Percentiles rank a stretch among this genome's conserved stretches.
phyloP scores from a whole-genome alignment of 176 grass and related monocot genomes.

The Bonia amplexicaulis region DNA sequence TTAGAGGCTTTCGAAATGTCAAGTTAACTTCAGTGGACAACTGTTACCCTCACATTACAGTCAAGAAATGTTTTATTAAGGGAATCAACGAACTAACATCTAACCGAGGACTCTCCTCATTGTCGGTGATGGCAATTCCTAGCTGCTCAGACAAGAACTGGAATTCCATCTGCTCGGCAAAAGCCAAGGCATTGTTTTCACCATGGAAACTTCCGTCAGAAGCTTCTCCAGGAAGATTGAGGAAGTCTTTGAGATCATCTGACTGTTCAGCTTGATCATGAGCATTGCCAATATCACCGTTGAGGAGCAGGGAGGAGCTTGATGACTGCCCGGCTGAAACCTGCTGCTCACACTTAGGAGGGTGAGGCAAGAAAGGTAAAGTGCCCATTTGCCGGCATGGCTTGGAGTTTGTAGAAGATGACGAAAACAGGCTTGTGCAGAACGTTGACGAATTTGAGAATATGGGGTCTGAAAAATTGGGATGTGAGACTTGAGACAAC shows the following conservation, averaged over 20 bases:
- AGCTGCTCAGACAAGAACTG: constrained; percentile 92
- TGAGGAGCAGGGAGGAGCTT: constrained; percentile 36
- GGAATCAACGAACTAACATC: constrained; percentile 53
- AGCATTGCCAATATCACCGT: constrained; percentile 25
- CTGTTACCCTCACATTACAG: background rate
- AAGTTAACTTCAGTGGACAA: background rate
- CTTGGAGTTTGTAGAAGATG: constrained; percentile 40
- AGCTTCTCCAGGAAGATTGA: constrained; percentile 68
- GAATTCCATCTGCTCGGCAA: constrained; percentile 72
- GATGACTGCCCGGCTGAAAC: constrained; percentile 40
- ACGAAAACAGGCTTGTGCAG: constrained; percentile 78
- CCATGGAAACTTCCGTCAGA: constrained; percentile 70
- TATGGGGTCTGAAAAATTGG: constrained; percentile 55
- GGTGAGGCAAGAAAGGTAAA: constrained; percentile 84
- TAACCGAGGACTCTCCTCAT: constrained; percentile 62
- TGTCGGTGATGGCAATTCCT: constrained; percentile 83
- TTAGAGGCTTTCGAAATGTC: background rate
- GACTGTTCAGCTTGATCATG: constrained; percentile 50
- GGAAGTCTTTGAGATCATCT: constrained; percentile 69
- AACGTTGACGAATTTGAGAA: constrained; percentile 83
- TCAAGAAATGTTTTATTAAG: background rate
- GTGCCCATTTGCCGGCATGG: constrained; percentile 29
- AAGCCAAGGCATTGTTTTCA: constrained; percentile 44
- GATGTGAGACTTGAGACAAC: constrained; percentile 41
- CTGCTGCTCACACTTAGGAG: constrained; percentile 59